Conservation (phyloP, 257 asterid species). For the Petunia axillaris region DNA sequence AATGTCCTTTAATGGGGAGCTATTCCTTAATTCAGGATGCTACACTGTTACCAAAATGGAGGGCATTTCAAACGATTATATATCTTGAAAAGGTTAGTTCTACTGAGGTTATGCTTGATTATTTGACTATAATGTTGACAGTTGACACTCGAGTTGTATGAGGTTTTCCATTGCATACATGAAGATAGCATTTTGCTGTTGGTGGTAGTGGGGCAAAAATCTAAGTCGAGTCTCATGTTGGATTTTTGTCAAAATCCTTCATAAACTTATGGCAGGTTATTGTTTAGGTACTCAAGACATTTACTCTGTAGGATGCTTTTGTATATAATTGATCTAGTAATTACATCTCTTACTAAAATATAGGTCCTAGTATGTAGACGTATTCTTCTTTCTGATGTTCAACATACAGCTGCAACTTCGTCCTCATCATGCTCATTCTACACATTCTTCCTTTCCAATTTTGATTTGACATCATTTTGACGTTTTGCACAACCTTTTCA, state of each 20-base stretch:
- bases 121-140: neutral
- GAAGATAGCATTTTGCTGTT: slow-evolving; percentile 10
- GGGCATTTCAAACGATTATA: slow-evolving; percentile 84
- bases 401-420: slow-evolving; percentile 11
- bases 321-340: neutral
- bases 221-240: too few species aligned
- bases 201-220: neutral
- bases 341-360: neutral
- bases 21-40: slow-evolving; percentile 64
- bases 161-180: neutral
- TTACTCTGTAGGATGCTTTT: neutral
- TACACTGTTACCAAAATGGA: slow-evolving; percentile 76
- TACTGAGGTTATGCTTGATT: neutral
- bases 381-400: neutral
- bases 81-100: slow-evolving; percentile 69
- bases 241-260: too few species aligned
- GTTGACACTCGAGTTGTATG: neutral
- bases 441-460: neutral
- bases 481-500: slow-evolving; percentile 11
- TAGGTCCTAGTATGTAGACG: neutral
- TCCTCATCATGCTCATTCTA: neutral
- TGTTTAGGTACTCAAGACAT: neutral
- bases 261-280: neutral
- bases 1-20: neutral
- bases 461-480: neutral